Conservation (phyloP, 2,329 filamentous ascomycete species). For the Westerdykella sp. region DNA sequence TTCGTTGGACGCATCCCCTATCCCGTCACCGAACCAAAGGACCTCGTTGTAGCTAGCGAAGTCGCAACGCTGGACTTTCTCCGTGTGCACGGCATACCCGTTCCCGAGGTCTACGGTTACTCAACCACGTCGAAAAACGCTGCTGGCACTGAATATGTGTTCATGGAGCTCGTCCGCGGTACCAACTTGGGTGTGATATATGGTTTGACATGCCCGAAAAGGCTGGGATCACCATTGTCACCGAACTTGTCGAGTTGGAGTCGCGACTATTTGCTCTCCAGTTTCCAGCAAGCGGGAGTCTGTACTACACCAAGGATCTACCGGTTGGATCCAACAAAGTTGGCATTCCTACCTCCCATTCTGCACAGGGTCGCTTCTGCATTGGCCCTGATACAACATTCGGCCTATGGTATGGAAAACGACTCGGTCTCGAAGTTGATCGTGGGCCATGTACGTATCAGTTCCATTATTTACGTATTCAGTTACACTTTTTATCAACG, state of each 20-base stretch:
- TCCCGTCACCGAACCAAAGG: slow-evolving; percentile 15
- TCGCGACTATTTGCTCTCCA: slow-evolving; percentile 16
- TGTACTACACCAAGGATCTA: slow-evolving; percentile 24
- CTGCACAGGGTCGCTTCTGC: slow-evolving; percentile 14
- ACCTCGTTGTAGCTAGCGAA: slow-evolving; percentile 33
- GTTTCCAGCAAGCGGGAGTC: slow-evolving; percentile 30
- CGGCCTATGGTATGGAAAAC: slow-evolving; percentile 26
- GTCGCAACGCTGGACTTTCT: slow-evolving; percentile 36
- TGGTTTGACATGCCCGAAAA: slow-evolving; percentile 26
- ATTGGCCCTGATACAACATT: slow-evolving; percentile 27
- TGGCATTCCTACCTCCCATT: slow-evolving; percentile 8
- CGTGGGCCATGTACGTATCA: slow-evolving; percentile 30
- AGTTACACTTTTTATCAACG: neutral
- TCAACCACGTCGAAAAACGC: slow-evolving; percentile 29
- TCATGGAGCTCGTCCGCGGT: slow-evolving; percentile 36
- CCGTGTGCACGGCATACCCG: slow-evolving; percentile 26
- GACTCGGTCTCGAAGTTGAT: slow-evolving; percentile 16
- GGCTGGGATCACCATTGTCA: slow-evolving; percentile 18
- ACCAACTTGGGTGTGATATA: slow-evolving; percentile 23
- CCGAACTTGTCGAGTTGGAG: slow-evolving; percentile 26
- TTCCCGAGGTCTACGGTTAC: slow-evolving; percentile 35
- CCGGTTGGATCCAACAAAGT: slow-evolving; percentile 8
- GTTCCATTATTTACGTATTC: slow-evolving; percentile 1
- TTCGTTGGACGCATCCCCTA: slow-evolving; percentile 23
- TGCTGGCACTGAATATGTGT: slow-evolving; percentile 36